Evolutionary conservation across 768 basidiomycete genomes (phyloP).

Genomic region (Termitomyces sp.): DNA sequence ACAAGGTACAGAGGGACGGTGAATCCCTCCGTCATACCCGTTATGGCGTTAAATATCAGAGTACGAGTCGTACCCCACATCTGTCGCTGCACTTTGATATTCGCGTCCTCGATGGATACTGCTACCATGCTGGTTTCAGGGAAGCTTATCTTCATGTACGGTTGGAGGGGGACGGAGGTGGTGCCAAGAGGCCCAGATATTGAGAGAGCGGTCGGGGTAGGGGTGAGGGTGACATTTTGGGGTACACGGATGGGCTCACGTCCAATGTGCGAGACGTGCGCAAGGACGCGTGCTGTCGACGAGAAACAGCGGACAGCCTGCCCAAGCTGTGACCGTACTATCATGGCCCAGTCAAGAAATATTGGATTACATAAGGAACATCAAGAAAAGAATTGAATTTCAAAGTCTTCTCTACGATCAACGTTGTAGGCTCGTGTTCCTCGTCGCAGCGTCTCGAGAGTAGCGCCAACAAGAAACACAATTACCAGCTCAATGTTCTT

Average conservation of each 20-base stretch:
- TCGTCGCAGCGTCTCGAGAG: constrained; percentile 66
- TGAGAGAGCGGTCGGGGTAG: constrained; percentile 30
- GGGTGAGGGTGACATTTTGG: constrained; percentile 34
- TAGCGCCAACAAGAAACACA: background rate
- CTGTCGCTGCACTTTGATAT: constrained; percentile 70
- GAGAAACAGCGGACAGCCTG: constrained; percentile 39
- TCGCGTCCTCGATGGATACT: constrained; percentile 59
- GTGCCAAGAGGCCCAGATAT: constrained; percentile 43
- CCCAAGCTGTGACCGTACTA: constrained; percentile 25
- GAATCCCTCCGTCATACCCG: constrained; percentile 87
- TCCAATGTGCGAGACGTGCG: constrained; percentile 61
- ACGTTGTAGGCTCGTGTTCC: constrained; percentile 21
- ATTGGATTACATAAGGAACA: constrained; percentile 4
- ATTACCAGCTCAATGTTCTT: background rate
- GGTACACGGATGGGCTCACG: constrained; percentile 50
- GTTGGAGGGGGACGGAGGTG: constrained; percentile 39
- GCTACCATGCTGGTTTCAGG: constrained; percentile 32
- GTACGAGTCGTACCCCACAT: constrained; percentile 97
- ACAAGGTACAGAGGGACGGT: constrained; percentile 80
- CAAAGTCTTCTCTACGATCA: background rate
- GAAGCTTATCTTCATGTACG: constrained; percentile 40
- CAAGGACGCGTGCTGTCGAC: constrained; percentile 41
- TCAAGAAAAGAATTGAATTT: background rate
- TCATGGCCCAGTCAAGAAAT: constrained; percentile 17
- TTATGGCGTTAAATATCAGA: constrained; percentile 83